Base-by-base conservation (phyloP, 169 alveolate genomes). In the Ichthyophthirius multifiliis region DNA sequence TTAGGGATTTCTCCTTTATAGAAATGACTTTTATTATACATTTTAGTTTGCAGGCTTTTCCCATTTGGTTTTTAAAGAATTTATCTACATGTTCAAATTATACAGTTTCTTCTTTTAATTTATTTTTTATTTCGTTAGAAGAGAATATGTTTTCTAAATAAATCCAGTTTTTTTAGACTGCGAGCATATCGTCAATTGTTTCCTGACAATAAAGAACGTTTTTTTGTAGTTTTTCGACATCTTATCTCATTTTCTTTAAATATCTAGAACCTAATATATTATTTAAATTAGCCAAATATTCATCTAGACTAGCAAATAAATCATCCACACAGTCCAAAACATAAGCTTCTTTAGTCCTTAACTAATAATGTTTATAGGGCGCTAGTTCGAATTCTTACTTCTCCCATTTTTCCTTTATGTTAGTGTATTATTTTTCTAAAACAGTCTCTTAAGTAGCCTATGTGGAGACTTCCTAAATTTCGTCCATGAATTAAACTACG, bases 391-490 rank as follows among this genome's bases (percentile, higher is more conserved):
- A 89, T 77, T 93, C 93, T 43, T 89, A 85, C 23, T 87, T 83
- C 75, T 90, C 91, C 97, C 97, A 93, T 20, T 86, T 86, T 77
- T 86, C 89, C 43, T 90, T 94, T 16, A 90, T 83, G 31, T 83
- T 88, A 55, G 80, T 80, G 79, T 85, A 85, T 75, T 84, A 76
- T 30, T 92, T 86, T 80, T 92, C 93, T 16, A 93, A 73, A 45
- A 91, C 89, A 39, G 94, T 95, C 82, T 93, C 95, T 55, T 89
- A 87, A 67, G 95, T 91, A 13, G 97, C 97, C 48, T 91, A 82
- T 4, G 92, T 90, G 43, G 93, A 83, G 43, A 90, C 90, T 30
- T 86, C 92, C 65, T 90, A 84, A 7, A 93, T 88, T 35, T 92
- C 93, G 74, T 89, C 94, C 80, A 89, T 83, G 74, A 45, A 84